Percentiles rank a stretch among this genome's conserved stretches.
Conservation (phyloP, 148 eudicot genomes). For the Chenopodium quinoa region DNA sequence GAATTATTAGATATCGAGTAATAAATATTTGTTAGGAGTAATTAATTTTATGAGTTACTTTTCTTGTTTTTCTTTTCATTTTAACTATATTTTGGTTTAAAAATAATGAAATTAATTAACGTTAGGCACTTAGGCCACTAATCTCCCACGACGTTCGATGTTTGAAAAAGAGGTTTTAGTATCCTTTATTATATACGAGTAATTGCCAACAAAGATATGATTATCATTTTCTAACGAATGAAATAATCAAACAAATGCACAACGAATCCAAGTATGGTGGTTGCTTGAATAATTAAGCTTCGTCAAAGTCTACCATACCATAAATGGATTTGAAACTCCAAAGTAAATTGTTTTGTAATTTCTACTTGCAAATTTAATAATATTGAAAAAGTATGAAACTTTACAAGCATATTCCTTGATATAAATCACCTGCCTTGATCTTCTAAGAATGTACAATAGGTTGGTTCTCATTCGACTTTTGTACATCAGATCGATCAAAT, state of each 20-base stretch:
- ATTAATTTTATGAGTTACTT: no score
- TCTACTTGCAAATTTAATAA: background rate
- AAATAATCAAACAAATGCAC: no score
- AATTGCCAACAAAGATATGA: background rate
- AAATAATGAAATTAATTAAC: no score
- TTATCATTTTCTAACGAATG: background rate
- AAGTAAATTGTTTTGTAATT: background rate
- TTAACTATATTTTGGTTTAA: no score
- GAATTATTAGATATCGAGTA: no score
- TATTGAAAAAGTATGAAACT: background rate
- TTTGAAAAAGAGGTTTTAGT: background rate
- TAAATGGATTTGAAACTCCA: background rate
- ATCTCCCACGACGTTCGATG: background rate
- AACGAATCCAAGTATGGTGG: background rate
- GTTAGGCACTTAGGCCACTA: no score
- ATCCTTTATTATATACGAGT: background rate
- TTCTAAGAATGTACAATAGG: background rate
- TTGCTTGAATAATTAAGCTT: background rate
- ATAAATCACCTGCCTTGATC: no score
- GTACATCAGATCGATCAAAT: background rate
- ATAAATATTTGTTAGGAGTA: no score
- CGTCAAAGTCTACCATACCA: constrained; percentile 9
- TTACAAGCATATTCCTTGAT: no score
- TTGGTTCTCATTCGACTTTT: background rate
- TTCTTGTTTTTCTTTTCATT: no score